Percentiles rank a stretch among this genome's conserved stretches.
phyloP scores from a whole-genome alignment of 495 filamentous ascomycete genomes.

The Astrothelium subdiscretum region DNA sequence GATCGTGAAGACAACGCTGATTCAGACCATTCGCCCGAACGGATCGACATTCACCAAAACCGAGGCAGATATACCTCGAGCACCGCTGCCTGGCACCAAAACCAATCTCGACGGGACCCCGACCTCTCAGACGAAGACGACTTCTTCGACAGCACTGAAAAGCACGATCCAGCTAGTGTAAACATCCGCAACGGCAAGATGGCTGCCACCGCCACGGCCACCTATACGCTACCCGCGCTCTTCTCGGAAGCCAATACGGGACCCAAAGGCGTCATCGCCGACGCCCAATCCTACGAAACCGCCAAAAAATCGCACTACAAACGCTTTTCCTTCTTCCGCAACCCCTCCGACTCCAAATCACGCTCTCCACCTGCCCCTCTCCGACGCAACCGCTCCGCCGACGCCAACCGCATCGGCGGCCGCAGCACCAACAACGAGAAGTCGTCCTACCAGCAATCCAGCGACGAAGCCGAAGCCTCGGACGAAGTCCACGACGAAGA shows the following conservation, averaged over 20 bases:
- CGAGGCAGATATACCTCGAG: background rate
- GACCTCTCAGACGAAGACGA: conserved; percentile 28
- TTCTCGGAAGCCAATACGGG: conserved; percentile 68
- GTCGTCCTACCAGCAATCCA: background rate
- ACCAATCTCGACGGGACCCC: conserved; percentile 1
- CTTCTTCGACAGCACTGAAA: conserved; percentile 42
- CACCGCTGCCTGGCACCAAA: background rate
- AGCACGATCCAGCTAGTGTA: conserved; percentile 47
- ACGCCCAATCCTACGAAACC: conserved; percentile 62
- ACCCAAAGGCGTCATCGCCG: conserved; percentile 96
- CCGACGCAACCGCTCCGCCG: background rate
- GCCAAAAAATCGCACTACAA: conserved; percentile 1
- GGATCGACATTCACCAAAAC: conserved; percentile 18
- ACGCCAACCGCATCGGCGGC: background rate
- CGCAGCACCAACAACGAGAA: background rate
- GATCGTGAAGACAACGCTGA: conserved; percentile 28
- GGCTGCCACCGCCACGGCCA: background rate
- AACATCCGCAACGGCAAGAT: conserved; percentile 44
- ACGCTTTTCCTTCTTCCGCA: conserved; percentile 1
- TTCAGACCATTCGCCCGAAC: conserved; percentile 22
- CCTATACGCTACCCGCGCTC: conserved; percentile 38
- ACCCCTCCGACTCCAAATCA: background rate
- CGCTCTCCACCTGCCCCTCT: background rate
- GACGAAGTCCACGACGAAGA: conserved; percentile 60
- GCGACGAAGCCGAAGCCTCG: conserved; percentile 32